A percentile compares a stretch with the other conserved stretches of the same genome.
Evolutionary conservation across 768 basidiomycete genomes (phyloP).

Genomic region (Russula lepida): DNA sequence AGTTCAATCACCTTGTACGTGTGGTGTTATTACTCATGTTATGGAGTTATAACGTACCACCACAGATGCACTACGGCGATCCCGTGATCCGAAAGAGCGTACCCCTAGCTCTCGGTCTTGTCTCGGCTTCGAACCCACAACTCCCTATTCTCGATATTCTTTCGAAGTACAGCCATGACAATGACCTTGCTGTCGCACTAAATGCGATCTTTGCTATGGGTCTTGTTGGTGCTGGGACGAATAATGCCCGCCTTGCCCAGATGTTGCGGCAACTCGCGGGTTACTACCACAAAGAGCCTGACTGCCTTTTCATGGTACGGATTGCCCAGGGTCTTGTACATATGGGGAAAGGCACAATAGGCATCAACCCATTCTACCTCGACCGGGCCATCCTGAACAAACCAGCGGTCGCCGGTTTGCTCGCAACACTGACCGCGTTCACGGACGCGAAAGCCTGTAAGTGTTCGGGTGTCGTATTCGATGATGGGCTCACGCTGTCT

Average conservation of each 20-base stretch:
- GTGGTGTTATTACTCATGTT: constrained; percentile 11
- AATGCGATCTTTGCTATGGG: constrained; percentile 99
- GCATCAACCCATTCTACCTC: constrained; percentile 92
- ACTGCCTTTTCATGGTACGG: constrained; percentile 93
- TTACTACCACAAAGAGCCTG: constrained; percentile 97
- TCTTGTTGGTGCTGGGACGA: constrained; percentile 95
- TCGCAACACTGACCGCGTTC: constrained; percentile 85
- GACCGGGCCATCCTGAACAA: constrained; percentile 87
- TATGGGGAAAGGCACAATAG: constrained; percentile 99
- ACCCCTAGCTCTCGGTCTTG: constrained; percentile 89
- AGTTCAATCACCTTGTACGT: constrained; percentile 92
- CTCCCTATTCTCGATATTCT: constrained; percentile 91
- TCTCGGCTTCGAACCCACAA: constrained; percentile 94
- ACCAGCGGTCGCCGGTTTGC: constrained; percentile 79
- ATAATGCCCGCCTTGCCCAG: constrained; percentile 94
- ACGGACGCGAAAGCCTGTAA: constrained; percentile 90
- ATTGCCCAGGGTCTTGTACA: constrained; percentile 96
- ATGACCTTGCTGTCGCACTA: constrained; percentile 90
- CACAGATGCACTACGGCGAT: constrained; percentile 98
- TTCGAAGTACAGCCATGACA: constrained; percentile 98
- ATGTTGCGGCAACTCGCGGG: constrained; percentile 95
- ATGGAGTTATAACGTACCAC: constrained; percentile 14
- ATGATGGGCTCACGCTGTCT: not conserved
- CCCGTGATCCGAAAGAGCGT: constrained; percentile 86
- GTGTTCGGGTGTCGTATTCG: constrained; percentile 28